Evolutionary conservation across 805 yeast genomes (phyloP).

Genomic region (Ogataea degrootiae): DNA sequence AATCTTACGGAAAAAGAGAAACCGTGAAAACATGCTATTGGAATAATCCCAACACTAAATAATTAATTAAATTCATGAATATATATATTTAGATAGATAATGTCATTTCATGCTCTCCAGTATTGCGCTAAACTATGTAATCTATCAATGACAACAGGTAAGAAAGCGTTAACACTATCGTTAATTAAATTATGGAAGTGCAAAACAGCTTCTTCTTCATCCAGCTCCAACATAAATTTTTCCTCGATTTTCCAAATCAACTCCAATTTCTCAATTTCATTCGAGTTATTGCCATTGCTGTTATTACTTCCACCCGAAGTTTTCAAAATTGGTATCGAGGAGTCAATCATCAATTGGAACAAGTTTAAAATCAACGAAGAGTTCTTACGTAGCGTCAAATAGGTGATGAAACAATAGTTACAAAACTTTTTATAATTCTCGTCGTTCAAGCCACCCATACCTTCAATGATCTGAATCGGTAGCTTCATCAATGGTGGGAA

Average conservation of each 20-base stretch:
- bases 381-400: conserved; percentile 82
- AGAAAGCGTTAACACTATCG: conserved; percentile 87
- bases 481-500: conserved; percentile 98
- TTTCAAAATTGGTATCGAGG: conserved; percentile 85
- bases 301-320: conserved; percentile 21
- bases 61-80: neutral
- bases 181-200: conserved; percentile 93
- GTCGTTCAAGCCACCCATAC: conserved; percentile 91
- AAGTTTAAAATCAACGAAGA: conserved; percentile 85
- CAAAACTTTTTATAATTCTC: conserved; percentile 83
- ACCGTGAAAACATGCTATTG: conserved; percentile 10
- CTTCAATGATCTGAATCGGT: conserved; percentile 95
- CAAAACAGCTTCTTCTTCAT: conserved; percentile 91
- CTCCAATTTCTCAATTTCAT: conserved; percentile 68
- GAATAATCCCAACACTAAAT: neutral
- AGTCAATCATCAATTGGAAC: conserved; percentile 90
- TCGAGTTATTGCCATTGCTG: conserved; percentile 10
- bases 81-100: neutral
- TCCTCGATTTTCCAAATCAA: conserved; percentile 90
- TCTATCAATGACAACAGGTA: conserved; percentile 94
- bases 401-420: conserved; percentile 91
- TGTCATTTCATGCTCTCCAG: conserved; percentile 70
- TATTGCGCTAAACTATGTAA: conserved; percentile 94
- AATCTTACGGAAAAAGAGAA: conserved; percentile 21
- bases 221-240: conserved; percentile 87